Percentiles rank a stretch among this genome's conserved stretches.
phyloP scores from a whole-genome alignment of 2,329 filamentous ascomycete genomes.

The Paraphoma chrysanthemicola region DNA sequence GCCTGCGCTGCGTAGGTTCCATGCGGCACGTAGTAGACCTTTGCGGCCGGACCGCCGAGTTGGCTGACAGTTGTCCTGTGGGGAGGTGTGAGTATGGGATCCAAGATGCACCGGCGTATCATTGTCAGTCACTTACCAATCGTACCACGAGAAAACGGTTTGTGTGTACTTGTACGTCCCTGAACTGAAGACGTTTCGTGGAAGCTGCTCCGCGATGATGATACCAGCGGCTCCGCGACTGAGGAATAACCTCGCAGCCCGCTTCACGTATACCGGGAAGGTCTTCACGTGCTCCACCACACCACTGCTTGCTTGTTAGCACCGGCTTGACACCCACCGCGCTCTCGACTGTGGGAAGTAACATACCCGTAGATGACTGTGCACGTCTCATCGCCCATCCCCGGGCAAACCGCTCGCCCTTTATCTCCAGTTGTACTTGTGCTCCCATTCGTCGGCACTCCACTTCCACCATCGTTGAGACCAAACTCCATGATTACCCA shows the following conservation, averaged over 20 bases:
- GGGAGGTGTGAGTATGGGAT: background rate
- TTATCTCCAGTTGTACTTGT: slow-evolving; percentile 62
- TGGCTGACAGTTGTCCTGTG: slow-evolving; percentile 34
- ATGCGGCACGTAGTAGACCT: slow-evolving; percentile 60
- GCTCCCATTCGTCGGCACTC: slow-evolving; percentile 53
- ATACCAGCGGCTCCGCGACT: slow-evolving; percentile 64
- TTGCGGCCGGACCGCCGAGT: slow-evolving; percentile 30
- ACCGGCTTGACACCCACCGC: background rate
- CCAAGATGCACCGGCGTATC: background rate
- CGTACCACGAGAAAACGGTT: slow-evolving; percentile 58
- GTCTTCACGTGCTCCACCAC: slow-evolving; percentile 63
- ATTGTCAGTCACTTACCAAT: background rate
- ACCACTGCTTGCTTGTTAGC: slow-evolving; percentile 25
- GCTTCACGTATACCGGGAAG: slow-evolving; percentile 64
- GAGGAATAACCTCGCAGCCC: slow-evolving; percentile 60
- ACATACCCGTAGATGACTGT: slow-evolving; percentile 51
- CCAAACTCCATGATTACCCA: slow-evolving; percentile 73
- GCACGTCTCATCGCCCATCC: slow-evolving; percentile 61
- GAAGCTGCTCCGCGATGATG: slow-evolving; percentile 60
- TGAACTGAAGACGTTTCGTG: slow-evolving; percentile 66
- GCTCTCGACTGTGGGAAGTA: background rate
- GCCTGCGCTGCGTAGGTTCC: slow-evolving; percentile 60
- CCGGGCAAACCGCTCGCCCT: slow-evolving; percentile 64
- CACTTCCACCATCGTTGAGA: slow-evolving; percentile 63
- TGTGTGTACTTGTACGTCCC: slow-evolving; percentile 57